A percentile compares a stretch with the other conserved stretches of the same genome.
These are phyloP conservation scores for Phytophthora tentaculata DNA, from an alignment of 352 stramenopile species.

Conservation along the genomic window DNA sequence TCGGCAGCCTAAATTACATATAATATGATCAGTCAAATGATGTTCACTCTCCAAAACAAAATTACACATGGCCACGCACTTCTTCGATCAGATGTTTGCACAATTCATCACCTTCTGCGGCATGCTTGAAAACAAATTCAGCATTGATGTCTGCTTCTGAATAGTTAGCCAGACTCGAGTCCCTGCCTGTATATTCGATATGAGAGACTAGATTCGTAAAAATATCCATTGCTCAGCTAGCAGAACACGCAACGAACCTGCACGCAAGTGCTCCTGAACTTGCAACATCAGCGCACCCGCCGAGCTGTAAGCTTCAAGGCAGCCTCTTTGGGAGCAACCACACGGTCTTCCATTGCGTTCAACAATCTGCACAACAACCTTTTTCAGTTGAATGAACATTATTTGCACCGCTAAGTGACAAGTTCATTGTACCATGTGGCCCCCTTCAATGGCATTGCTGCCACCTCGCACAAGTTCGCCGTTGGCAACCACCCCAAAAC, in stretches of 20 bases:
- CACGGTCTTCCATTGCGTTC: constrained; percentile 81
- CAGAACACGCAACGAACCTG: constrained; percentile 35
- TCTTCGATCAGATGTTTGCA: constrained; percentile 75
- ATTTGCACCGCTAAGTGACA: not conserved
- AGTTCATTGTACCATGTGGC: constrained; percentile 67
- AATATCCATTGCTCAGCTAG: not conserved
- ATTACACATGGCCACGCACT: constrained; percentile 32
- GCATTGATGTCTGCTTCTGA: constrained; percentile 61
- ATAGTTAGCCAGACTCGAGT: constrained; percentile 56
- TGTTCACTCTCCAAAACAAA: not conserved
- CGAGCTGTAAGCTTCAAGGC: constrained; percentile 82
- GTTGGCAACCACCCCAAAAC: constrained; percentile 70
- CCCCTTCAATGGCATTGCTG: constrained; percentile 76
- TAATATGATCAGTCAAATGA: not conserved
- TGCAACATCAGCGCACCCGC: constrained; percentile 67
- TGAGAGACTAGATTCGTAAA: not conserved
- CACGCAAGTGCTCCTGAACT: constrained; percentile 68
- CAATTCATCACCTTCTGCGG: constrained; percentile 68
- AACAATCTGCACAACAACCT: constrained; percentile 61
- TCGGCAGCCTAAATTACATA: constrained; percentile 60
- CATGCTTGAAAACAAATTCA: constrained; percentile 77
- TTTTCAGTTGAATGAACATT: constrained; percentile 1
- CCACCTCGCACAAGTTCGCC: constrained; percentile 72
- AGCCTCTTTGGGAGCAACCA: constrained; percentile 76
- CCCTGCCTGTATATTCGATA: constrained; percentile 40